Conservation (phyloP, 352 stramenopile species). For the Phytophthora lateralis region DNA sequence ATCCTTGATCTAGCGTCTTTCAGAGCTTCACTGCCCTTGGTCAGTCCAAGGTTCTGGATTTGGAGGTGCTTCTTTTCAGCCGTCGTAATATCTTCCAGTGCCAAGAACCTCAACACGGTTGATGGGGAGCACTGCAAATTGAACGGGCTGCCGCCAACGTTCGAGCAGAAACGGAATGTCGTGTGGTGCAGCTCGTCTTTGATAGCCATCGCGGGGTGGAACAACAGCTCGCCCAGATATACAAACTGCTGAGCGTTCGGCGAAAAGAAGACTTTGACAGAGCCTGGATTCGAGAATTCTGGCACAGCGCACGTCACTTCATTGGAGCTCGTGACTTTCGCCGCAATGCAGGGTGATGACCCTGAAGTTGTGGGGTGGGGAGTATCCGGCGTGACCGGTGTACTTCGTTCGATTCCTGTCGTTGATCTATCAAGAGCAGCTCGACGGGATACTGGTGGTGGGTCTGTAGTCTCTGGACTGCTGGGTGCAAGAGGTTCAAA, state of each 20-base stretch:
- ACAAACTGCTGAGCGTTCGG: constrained; percentile 80
- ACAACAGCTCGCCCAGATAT: constrained; percentile 55
- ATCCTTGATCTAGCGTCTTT: constrained; percentile 2
- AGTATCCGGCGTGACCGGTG: constrained; percentile 5
- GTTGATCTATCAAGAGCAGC: constrained; percentile 4
- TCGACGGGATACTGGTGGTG: constrained; percentile 1
- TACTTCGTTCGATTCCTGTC: constrained; percentile 3
- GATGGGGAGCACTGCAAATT: constrained; percentile 58
- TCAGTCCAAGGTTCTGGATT: constrained; percentile 32
- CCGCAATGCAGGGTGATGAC: constrained; percentile 52
- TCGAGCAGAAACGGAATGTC: constrained; percentile 64
- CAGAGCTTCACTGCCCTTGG: constrained; percentile 24
- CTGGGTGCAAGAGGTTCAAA: neutral
- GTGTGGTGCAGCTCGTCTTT: constrained; percentile 43
- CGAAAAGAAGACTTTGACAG: constrained; percentile 62
- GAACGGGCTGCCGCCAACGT: constrained; percentile 63
- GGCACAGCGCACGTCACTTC: constrained; percentile 63
- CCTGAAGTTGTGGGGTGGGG: constrained; percentile 3
- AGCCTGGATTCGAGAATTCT: constrained; percentile 49
- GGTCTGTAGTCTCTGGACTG: constrained; percentile 4
- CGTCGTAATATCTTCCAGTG: constrained; percentile 49
- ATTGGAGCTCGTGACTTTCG: constrained; percentile 47
- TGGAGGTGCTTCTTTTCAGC: constrained; percentile 34
- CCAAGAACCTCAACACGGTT: constrained; percentile 52
- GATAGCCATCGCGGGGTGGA: constrained; percentile 61